A percentile compares a stretch with the other conserved stretches of the same genome.
Conservation (phyloP, 768 basidiomycete species). For the Crucibulum laeve region DNA sequence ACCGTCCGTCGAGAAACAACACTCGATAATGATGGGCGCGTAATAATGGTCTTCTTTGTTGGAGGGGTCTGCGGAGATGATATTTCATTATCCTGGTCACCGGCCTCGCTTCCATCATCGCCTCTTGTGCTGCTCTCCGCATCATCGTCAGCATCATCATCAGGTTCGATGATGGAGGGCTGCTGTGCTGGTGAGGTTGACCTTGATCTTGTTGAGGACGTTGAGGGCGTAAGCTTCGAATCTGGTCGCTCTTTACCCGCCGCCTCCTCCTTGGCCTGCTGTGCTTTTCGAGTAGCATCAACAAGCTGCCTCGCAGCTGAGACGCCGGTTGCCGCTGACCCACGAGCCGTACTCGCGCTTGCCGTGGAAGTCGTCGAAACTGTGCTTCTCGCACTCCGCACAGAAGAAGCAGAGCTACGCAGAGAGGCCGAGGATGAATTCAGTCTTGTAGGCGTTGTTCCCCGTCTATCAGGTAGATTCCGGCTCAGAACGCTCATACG, state of each 20-base stretch:
- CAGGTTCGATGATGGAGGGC: conserved; percentile 20
- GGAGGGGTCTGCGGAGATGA: not conserved
- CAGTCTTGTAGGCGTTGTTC: conserved; percentile 1
- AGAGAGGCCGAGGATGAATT: not conserved
- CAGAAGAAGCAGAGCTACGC: not conserved
- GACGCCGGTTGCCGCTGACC: conserved; percentile 8
- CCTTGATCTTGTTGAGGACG: conserved; percentile 13
- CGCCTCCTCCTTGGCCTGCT: conserved; percentile 13
- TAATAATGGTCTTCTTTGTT: too few relatives aligned
- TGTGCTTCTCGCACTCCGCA: conserved; percentile 6
- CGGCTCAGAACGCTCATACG: conserved; percentile 38
- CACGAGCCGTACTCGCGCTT: conserved; percentile 11
- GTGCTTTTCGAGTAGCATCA: conserved; percentile 10
- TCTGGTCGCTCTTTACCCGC: conserved; percentile 51
- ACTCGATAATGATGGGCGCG: conserved; percentile 21
- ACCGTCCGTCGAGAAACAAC: conserved; percentile 11
- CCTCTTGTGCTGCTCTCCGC: too few relatives aligned
- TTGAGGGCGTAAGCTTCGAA: conserved; percentile 63
- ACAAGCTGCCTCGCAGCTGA: conserved; percentile 23
- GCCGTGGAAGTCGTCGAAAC: conserved; percentile 11
- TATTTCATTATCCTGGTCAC: conserved; percentile 10
- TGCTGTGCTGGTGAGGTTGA: conserved; percentile 12
- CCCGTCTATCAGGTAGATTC: conserved; percentile 7
- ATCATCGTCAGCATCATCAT: conserved; percentile 9
- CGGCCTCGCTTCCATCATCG: too few relatives aligned